Conservation (phyloP, 495 filamentous ascomycete species). For the Lineolata rhizophorae region DNA sequence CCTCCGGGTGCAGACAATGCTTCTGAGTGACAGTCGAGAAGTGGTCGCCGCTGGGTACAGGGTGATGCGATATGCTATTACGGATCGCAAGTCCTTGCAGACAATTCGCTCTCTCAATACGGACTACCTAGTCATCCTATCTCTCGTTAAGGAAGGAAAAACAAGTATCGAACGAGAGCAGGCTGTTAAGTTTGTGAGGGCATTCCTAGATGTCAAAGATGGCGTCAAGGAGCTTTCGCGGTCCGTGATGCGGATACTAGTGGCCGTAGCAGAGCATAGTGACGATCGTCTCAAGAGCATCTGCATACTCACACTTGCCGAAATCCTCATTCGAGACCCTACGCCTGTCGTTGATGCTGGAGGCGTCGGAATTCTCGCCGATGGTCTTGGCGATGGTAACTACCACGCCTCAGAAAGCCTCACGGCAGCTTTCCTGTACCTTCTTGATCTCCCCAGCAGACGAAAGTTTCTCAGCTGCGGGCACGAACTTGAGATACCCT, state of each 20-base stretch:
- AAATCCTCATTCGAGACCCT: constrained; percentile 74
- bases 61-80: constrained; percentile 82
- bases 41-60: constrained; percentile 89
- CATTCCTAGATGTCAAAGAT: constrained; percentile 88
- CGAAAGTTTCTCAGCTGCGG: constrained; percentile 64
- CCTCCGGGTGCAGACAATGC: constrained; percentile 76
- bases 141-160: constrained; percentile 84
- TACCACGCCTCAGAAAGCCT: constrained; percentile 82
- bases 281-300: constrained; percentile 80
- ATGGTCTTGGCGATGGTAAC: constrained; percentile 70
- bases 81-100: constrained; percentile 70
- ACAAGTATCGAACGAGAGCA: constrained; percentile 92
- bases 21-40: constrained; percentile 84
- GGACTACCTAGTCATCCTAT: constrained; percentile 77
- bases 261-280: constrained; percentile 68
- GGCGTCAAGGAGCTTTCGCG: constrained; percentile 75
- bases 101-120: constrained; percentile 74
- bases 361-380: constrained; percentile 59
- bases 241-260: constrained; percentile 66
- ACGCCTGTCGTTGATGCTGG: constrained; percentile 54
- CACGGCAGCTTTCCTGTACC: constrained; percentile 61
- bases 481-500: constrained; percentile 27
- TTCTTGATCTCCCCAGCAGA: constrained; percentile 64
- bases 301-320: constrained; percentile 75
- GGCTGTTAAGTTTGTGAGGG: constrained; percentile 85